Conservation (phyloP, 495 filamentous ascomycete genomes). For the Hypoxylon rickii region DNA sequence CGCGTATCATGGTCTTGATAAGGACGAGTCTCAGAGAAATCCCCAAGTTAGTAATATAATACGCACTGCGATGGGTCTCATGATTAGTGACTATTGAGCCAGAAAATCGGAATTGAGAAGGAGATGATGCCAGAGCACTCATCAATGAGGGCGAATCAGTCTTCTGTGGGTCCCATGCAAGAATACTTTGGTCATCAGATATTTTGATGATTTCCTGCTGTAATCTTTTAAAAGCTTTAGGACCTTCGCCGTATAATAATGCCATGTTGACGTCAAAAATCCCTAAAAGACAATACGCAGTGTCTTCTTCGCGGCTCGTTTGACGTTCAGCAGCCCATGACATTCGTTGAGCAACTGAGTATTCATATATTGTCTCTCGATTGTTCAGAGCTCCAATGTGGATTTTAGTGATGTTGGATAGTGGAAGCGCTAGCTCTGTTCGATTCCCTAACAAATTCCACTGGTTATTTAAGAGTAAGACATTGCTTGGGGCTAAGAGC, state of each 20-base stretch:
- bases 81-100: slow-evolving; percentile 20
- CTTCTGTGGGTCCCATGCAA: slow-evolving; percentile 33
- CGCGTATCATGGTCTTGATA: not conserved
- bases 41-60: slow-evolving; percentile 32
- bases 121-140: slow-evolving; percentile 21
- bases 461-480: slow-evolving; percentile 38
- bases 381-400: slow-evolving; percentile 26
- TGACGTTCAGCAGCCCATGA: slow-evolving; percentile 41
- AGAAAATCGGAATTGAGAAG: slow-evolving; percentile 23
- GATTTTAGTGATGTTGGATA: slow-evolving; percentile 39
- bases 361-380: slow-evolving; percentile 17
- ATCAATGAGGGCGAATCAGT: not conserved
- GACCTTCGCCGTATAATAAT: slow-evolving; percentile 44
- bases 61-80: not conserved
- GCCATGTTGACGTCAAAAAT: slow-evolving; percentile 48
- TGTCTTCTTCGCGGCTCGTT: slow-evolving; percentile 39
- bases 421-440: slow-evolving; percentile 1
- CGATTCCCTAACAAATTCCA: slow-evolving; percentile 41
- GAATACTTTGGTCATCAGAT: slow-evolving; percentile 37
- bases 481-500: slow-evolving; percentile 44
- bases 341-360: slow-evolving; percentile 42
- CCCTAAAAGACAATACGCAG: slow-evolving; percentile 44
- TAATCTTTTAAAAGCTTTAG: slow-evolving; percentile 36
- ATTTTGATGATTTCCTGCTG: slow-evolving; percentile 42
- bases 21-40: slow-evolving; percentile 14